Evolutionary conservation across 2,329 filamentous ascomycete species (phyloP).

Genomic region (Lachnellula occidentalis): DNA sequence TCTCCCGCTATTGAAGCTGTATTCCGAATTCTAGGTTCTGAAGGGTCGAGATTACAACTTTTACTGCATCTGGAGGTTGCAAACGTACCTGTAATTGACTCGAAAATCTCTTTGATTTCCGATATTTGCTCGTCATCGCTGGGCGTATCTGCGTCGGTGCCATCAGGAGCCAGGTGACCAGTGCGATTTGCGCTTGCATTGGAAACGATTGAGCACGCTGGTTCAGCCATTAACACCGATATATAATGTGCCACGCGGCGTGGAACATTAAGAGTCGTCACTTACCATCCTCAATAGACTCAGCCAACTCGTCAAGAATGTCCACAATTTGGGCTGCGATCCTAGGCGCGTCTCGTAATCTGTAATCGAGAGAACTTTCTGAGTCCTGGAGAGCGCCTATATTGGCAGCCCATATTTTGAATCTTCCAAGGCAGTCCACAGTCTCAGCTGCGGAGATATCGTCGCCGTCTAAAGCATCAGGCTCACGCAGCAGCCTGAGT

Average conservation of each 20-base stretch:
- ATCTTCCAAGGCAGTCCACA: slow-evolving; percentile 6
- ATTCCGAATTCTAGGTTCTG: too few species aligned
- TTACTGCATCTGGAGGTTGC: too few species aligned
- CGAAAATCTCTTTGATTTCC: slow-evolving; percentile 12
- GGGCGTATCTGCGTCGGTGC: not conserved
- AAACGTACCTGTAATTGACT: too few species aligned
- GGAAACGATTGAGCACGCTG: slow-evolving; percentile 9
- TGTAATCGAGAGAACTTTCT: slow-evolving; percentile 13
- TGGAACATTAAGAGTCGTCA: not conserved
- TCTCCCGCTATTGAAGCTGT: too few species aligned
- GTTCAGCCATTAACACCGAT: not conserved
- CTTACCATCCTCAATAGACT: slow-evolving; percentile 12
- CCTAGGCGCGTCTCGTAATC: slow-evolving; percentile 12
- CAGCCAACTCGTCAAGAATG: slow-evolving; percentile 7
- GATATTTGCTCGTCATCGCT: slow-evolving; percentile 6
- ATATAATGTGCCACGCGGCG: not conserved
- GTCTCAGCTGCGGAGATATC: not conserved
- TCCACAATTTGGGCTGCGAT: slow-evolving; percentile 3
- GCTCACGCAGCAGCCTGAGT: not conserved
- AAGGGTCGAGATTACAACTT: too few species aligned
- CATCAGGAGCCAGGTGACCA: not conserved
- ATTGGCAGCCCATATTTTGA: slow-evolving; percentile 17
- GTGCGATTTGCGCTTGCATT: slow-evolving; percentile 7
- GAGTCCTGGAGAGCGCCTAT: slow-evolving; percentile 15
- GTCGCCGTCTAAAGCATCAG: not conserved